Percentiles rank a stretch among this genome's conserved stretches.
Conservation (phyloP, 2,329 filamentous ascomycete species). For the Lecanicillium sp. region DNA sequence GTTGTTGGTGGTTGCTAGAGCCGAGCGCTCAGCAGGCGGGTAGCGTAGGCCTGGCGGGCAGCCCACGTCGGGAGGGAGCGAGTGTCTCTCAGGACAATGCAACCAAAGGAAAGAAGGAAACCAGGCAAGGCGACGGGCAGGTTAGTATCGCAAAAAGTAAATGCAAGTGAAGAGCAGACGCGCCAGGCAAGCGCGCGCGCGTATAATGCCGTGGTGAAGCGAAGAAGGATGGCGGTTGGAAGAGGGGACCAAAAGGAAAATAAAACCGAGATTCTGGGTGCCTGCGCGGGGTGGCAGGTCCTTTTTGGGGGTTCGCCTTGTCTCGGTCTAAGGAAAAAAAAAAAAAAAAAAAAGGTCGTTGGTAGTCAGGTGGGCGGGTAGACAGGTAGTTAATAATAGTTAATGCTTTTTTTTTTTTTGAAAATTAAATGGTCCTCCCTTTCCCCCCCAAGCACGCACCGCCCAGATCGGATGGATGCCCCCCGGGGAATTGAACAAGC, state of each 20-base stretch:
- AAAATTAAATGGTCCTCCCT: constrained; percentile 9
- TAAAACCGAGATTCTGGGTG: not conserved
- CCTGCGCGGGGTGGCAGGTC: not conserved
- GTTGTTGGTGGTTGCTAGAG: too few species aligned
- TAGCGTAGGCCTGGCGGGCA: too few species aligned
- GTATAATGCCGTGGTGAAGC: not conserved
- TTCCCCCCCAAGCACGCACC: not conserved
- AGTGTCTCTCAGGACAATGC: too few species aligned
- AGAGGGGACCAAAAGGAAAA: not conserved
- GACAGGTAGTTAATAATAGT: too few species aligned
- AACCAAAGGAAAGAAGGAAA: too few species aligned
- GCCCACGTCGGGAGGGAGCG: too few species aligned
- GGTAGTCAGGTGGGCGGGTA: not conserved
- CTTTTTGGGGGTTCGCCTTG: constrained; percentile 7
- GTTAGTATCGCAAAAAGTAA: too few species aligned
- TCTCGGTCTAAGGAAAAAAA: constrained; percentile 16
- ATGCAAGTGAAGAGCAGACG: too few species aligned
- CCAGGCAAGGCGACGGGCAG: too few species aligned
- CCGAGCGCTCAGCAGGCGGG: too few species aligned
- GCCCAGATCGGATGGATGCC: constrained; percentile 6
- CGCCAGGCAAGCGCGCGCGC: too few species aligned
- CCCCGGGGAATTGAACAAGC: not conserved
- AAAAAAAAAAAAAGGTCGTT: constrained; percentile 2
- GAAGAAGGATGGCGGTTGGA: not conserved
- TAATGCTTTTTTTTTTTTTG: too few species aligned